phyloP scores from a whole-genome alignment of 2,329 filamentous ascomycete genomes.

The Pseudogymnoascus sp. region DNA sequence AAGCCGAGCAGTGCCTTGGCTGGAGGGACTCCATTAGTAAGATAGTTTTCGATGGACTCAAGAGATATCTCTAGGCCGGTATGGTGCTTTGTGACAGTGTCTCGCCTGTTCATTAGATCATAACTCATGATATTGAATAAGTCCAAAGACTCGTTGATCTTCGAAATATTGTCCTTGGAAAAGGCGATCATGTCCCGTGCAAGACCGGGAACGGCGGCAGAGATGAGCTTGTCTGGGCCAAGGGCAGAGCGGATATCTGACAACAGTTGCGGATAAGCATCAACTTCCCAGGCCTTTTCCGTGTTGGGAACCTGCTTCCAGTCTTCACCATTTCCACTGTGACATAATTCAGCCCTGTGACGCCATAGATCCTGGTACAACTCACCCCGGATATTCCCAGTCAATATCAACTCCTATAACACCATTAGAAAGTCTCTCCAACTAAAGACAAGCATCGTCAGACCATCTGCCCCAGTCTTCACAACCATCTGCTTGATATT shows the following conservation, averaged over 20 bases:
- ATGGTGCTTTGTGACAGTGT: conserved; percentile 56
- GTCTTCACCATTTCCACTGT: conserved; percentile 57
- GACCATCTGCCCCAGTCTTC: conserved; percentile 55
- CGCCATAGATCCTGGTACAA: background rate
- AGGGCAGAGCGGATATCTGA: conserved; percentile 49
- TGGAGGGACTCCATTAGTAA: conserved; percentile 43
- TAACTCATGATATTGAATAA: conserved; percentile 66
- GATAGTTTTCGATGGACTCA: conserved; percentile 49
- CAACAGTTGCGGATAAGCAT: conserved; percentile 54
- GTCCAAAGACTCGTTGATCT: conserved; percentile 52
- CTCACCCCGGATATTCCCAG: conserved; percentile 44
- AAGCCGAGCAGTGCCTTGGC: conserved; percentile 53
- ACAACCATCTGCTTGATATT: conserved; percentile 58
- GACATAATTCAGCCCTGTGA: background rate
- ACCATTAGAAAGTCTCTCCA: conserved; percentile 15
- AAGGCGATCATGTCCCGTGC: conserved; percentile 60
- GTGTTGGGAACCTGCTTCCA: conserved; percentile 58
- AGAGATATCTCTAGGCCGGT: conserved; percentile 50
- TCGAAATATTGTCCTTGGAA: conserved; percentile 47
- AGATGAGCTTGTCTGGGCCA: conserved; percentile 49
- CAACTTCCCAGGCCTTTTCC: conserved; percentile 51
- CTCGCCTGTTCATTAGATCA: conserved; percentile 62
- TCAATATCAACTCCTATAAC: conserved; percentile 31
- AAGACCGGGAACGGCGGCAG: conserved; percentile 59
- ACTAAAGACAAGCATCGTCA: conserved; percentile 18